Percentiles rank a stretch among this genome's conserved stretches.
phyloP scores from a whole-genome alignment of 2,329 filamentous ascomycete species.

The Penicillium sclerotiorum region DNA sequence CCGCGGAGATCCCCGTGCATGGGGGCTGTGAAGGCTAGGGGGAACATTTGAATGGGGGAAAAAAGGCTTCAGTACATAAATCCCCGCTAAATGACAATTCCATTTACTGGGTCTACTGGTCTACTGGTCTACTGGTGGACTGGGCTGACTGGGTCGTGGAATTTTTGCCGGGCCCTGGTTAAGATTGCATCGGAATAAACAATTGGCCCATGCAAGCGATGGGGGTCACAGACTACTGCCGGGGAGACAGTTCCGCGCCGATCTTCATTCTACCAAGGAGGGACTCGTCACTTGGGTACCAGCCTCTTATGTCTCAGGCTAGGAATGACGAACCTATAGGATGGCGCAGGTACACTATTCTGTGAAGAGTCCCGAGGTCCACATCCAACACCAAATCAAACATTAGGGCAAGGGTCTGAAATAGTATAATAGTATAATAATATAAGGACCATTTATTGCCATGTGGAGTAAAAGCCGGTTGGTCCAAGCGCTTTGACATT shows the following conservation, averaged over 20 bases:
- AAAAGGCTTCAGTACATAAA: neutral
- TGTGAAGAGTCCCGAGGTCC: no score
- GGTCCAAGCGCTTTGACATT: no score
- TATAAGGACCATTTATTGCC: no score
- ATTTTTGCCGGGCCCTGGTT: no score
- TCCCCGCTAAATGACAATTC: neutral
- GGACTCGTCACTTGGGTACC: conserved; percentile 5
- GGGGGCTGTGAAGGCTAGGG: neutral
- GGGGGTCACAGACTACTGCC: conserved; percentile 3
- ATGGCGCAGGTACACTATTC: no score
- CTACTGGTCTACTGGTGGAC: neutral
- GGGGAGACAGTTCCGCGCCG: conserved; percentile 6
- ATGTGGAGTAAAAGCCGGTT: no score
- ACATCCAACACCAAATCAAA: no score
- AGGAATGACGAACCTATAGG: no score
- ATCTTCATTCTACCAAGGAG: conserved; percentile 2
- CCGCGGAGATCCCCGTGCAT: conserved; percentile 1
- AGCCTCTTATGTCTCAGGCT: neutral
- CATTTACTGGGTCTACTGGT: neutral
- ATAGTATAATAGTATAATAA: no score
- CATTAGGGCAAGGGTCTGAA: no score
- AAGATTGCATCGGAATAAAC: neutral
- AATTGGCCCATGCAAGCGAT: conserved; percentile 3
- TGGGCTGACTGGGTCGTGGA: no score
- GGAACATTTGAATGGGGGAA: no score